Evolutionary conservation across 768 basidiomycete genomes (phyloP), one percentile per base, ranked within the genome.

Genomic region (Kwoniella sp.): DNA sequence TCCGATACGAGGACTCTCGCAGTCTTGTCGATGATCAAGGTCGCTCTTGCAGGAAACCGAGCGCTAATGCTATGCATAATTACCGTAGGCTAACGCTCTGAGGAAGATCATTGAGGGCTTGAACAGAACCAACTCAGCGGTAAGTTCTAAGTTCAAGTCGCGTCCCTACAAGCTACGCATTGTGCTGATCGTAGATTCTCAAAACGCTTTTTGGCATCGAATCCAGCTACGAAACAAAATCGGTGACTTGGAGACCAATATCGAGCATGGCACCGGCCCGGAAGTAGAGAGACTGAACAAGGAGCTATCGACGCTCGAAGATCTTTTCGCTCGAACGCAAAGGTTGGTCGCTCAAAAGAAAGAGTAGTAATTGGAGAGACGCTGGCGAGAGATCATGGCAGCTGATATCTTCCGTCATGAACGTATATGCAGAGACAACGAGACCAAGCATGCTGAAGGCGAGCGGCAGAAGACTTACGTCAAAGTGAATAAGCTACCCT

Each of bases 401-500:
- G n/a, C n/a, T n/a, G 50, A 26, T 22, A 26, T 26, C 22, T 52
- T 26, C 20, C 9, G 25, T 20, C 25, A 9, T 26, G 29, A 1
- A 9, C 2, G 11, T 11, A 38, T 20, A 17, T 28, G 13, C 31
- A 73, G 71, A 31, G 71, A 67, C 31, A 73, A 73, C 52, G 68
- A 69, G 45, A 30, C 64, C n/a, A 69, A 73, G 29, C 66, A 70
- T 31, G 50, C 54, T 5, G 37, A 52, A 26, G 38, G 51, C 5
- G 71, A 73, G 50, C 29, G 57, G 31, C 58, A 65, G 51, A 69
- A 66, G 53, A 45, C n/a, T 2, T 73, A 73, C 34, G 61, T 61
- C 55, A 73, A 68, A 52, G 71, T 67, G 34, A 22, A 61, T 51
- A 11, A 51, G 29, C 47, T 20, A 38, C 23, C 11, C n/a, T n/a